Percentiles rank a stretch among this genome's conserved stretches.
phyloP scores from a whole-genome alignment of 2,329 filamentous ascomycete species.

The Phyllosticta citrichinensis region DNA sequence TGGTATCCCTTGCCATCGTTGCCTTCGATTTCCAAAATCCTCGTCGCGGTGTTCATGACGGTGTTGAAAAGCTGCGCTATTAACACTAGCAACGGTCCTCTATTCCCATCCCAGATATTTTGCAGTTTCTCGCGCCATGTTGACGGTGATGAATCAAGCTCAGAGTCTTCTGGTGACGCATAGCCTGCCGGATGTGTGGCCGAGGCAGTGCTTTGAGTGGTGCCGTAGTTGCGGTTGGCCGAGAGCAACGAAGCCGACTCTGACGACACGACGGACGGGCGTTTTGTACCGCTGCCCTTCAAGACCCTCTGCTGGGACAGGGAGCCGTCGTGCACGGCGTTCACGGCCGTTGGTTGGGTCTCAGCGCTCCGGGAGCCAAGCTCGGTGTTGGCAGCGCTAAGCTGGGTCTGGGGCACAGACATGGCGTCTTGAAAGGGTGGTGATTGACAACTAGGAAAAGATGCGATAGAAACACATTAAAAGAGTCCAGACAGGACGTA shows the following conservation, averaged over 20 bases:
- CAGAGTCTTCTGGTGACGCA: neutral
- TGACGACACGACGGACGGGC: neutral
- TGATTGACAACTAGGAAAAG: neutral
- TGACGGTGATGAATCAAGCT: neutral
- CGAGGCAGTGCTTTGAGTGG: neutral
- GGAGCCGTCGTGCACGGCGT: neutral
- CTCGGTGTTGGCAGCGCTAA: neutral
- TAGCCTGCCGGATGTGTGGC: neutral
- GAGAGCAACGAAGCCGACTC: neutral
- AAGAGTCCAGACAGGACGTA: neutral
- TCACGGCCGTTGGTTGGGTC: neutral
- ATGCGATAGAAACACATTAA: neutral
- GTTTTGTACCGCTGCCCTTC: neutral
- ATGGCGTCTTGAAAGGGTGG: neutral
- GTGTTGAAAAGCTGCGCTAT: constrained; percentile 71
- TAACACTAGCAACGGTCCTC: constrained; percentile 63
- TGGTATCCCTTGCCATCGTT: constrained; percentile 60
- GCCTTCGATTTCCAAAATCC: constrained; percentile 59
- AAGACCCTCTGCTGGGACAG: neutral
- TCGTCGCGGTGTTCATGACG: constrained; percentile 74
- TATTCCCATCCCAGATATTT: constrained; percentile 37
- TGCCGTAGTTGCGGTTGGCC: neutral
- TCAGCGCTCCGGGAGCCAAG: neutral
- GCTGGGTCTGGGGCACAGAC: neutral
- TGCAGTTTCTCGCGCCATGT: neutral